Evolutionary conservation across 164 flowering plant genomes (phyloP).

Genomic region (Saururus chinensis): DNA sequence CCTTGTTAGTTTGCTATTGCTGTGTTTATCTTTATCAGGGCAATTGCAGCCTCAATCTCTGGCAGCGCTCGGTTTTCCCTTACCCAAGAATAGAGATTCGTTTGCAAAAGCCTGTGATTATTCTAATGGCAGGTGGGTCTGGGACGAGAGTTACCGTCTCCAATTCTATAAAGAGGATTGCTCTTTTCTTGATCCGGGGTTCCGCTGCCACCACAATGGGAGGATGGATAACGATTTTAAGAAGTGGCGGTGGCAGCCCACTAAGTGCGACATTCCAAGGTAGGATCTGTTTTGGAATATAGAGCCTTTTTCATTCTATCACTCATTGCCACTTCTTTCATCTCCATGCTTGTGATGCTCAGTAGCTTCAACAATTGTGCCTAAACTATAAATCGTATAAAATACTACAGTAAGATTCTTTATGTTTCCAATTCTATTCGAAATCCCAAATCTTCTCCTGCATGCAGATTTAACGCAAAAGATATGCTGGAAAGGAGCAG

Average conservation of each 20-base stretch:
- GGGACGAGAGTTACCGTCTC: background rate
- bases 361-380: no score
- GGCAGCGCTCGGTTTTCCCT: background rate
- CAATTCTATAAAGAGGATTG: conserved; percentile 13
- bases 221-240: conserved; percentile 36
- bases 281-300: conserved; percentile 14
- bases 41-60: background rate
- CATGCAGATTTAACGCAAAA: conserved; percentile 56
- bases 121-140: background rate
- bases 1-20: background rate
- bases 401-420: no score
- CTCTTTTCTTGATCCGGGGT: conserved; percentile 57
- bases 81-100: background rate
- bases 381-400: no score
- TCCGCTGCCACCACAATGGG: conserved; percentile 48
- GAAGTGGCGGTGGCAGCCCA: conserved; percentile 71
- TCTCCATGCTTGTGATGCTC: background rate
- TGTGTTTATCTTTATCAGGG: background rate
- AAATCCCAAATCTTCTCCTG: background rate
- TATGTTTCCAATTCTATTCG: background rate
- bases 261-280: conserved; percentile 60
- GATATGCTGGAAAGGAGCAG: conserved; percentile 51
- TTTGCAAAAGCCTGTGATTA: background rate
- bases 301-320: no score
- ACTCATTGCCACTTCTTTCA: no score